Base-by-base conservation (phyloP, 2,329 filamentous ascomycete genomes). In the Alternaria sp. region DNA sequence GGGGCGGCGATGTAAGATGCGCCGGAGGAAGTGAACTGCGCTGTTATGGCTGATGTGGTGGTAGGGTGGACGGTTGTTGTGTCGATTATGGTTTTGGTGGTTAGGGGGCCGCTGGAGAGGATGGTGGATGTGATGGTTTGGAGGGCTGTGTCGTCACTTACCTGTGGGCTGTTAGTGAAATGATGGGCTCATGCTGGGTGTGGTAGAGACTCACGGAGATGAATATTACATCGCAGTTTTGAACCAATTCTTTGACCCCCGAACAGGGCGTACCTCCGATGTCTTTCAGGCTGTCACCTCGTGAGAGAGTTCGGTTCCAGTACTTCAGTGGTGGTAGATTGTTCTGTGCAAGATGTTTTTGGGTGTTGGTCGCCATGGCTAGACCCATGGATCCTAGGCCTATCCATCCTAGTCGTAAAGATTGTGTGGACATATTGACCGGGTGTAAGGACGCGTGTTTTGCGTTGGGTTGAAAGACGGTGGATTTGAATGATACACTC, bases 331-430 rank as follows among this genome's bases (percentile, higher is more conserved):
- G 59, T 0, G 77, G 66, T 0, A 68, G 54, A 2, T 43, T 26
- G 6, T 64, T 62, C 8, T 64, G 57, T 52, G 7, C 60, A 0
- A 85, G 63, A 53, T 85, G 73, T 25, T 76, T 81, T 44, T 86
- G 85, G 0, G 86, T 75, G 60, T 86, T 86, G 7, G 72, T 75
- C 1, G 84, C 82, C 85, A 87, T 87, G 19, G 72, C 73, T 6
- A 77, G 73, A 2, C 85, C 85, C 84, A 86, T 86, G 1, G 83
- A 86, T 1, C 85, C 84, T 0, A 86, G 79, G 5, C 85, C 85
- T 11, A 73, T 71, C 69, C 69, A 75, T 63, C 67, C 64, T 61
- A 73, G n/a, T 1, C 52, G 62, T 19, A 59, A 32, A 15, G 44
- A 6, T 10, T 52, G 21, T 10, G 50, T 57, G 11, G 55, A 36